Base-by-base conservation (phyloP, 1,284 basidiomycete genomes). In the Fomes fomentarius region DNA sequence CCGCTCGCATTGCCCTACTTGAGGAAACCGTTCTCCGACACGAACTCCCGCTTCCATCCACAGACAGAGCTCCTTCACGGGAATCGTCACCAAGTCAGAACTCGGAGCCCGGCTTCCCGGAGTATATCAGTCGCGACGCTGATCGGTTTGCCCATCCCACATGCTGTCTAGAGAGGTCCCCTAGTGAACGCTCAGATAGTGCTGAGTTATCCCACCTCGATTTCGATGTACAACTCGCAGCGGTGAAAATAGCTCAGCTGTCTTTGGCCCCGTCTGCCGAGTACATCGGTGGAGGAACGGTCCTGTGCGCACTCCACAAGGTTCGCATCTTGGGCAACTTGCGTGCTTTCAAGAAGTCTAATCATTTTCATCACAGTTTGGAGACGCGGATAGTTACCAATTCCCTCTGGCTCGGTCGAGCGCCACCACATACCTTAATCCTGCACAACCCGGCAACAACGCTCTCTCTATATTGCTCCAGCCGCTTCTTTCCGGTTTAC, bases 1-100 rank as follows among this genome's bases (percentile, higher is more conserved):
- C 69, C 21, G 71, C 74, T 25, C 73, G 74, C 3, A 76, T 81
- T 33, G 72, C 74, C 2, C 61, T 63, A 19, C 69, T 81, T 15
- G 79, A 80, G 60, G 63, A 72, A 44, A 71, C 72, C 15, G 68
- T 80, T 3, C 61, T 58, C 4, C 50, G 64, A 38, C 67, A 69
- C 53, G 42, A 41, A 10, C 8, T 47, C 44, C 8, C 19, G 25
- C 11, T 25, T n/a, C 33, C 31, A 11, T 15, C 15, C 37, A 2
- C 37, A 14, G 25, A 26, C 21, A 17, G n/a, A 4, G 4, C 14
- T 7, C 24, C 24, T 30, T n/a, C n/a, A n/a, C n/a, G n/a, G n/a
- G n/a, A n/a, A n/a, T n/a, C n/a, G n/a, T n/a, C n/a, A n/a, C n/a
- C n/a, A n/a, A n/a, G n/a, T n/a, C n/a, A n/a, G n/a, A n/a, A n/a